Evolutionary conservation across 441 rosid species (phyloP).

Genomic region (Metrosideros polymorpha): DNA sequence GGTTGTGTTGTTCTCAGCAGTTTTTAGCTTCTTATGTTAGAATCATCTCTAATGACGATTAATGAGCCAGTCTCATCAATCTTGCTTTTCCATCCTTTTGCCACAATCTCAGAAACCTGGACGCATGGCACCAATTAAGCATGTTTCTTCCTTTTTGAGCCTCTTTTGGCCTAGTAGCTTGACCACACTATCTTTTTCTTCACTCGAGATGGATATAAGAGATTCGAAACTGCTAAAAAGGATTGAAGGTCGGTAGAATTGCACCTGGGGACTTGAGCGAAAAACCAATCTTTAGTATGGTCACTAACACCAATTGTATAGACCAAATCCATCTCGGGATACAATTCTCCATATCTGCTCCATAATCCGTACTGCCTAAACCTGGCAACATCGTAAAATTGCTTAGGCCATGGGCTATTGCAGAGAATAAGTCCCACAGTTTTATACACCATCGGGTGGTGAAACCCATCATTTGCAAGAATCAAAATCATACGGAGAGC

Average conservation of each 20-base stretch:
- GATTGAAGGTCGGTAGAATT: neutral
- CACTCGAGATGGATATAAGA: neutral
- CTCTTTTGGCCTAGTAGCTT: neutral
- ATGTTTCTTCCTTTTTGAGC: neutral
- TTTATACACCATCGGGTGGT: neutral
- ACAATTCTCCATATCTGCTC: slow-evolving; percentile 54
- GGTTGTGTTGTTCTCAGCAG: neutral
- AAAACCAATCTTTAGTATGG: slow-evolving; percentile 51
- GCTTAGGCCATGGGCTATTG: neutral
- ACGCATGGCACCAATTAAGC: neutral
- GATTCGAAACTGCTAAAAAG: neutral
- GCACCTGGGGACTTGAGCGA: slow-evolving; percentile 46
- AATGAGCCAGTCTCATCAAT: neutral
- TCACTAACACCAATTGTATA: slow-evolving; percentile 35
- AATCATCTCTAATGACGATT: neutral
- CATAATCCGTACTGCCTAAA: slow-evolving; percentile 70
- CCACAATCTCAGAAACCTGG: neutral
- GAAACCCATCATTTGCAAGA: neutral
- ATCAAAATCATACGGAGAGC: neutral
- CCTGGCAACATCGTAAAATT: slow-evolving; percentile 13
- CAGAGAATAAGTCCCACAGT: neutral
- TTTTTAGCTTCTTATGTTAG: neutral
- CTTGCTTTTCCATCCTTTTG: neutral
- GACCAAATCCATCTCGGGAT: slow-evolving; percentile 41
- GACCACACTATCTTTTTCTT: neutral